phyloP scores from a whole-genome alignment of 2,329 filamentous ascomycete species.

The Penicillium carneum region DNA sequence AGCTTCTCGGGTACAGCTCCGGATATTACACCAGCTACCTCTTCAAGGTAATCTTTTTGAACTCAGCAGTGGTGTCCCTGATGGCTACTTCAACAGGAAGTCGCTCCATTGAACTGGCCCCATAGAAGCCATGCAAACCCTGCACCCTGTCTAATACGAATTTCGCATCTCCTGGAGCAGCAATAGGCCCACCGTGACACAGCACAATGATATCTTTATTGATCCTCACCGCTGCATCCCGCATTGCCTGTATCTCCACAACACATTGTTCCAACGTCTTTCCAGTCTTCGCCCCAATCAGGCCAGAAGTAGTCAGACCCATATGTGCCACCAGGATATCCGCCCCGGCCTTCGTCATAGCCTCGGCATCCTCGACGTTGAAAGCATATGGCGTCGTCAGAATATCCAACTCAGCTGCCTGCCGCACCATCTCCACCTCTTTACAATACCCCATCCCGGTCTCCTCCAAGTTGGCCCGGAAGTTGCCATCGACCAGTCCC shows the following conservation, averaged over 20 bases:
- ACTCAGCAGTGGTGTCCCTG: conserved; percentile 62
- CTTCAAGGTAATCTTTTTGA: conserved; percentile 52
- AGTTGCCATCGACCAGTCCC: conserved; percentile 72
- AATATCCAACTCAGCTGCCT: conserved; percentile 63
- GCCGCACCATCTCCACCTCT: conserved; percentile 74
- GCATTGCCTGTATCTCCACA: not conserved
- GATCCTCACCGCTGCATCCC: conserved; percentile 1
- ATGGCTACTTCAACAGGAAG: conserved; percentile 73
- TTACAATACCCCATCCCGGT: conserved; percentile 73
- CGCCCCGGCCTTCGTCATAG: conserved; percentile 5
- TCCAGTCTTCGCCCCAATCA: conserved; percentile 1
- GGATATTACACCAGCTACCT: not conserved
- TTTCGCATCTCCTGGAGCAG: conserved; percentile 67
- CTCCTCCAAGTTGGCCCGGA: conserved; percentile 72
- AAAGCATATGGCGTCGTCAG: conserved; percentile 48
- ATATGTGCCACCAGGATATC: conserved; percentile 7
- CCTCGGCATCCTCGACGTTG: conserved; percentile 1
- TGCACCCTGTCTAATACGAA: conserved; percentile 67
- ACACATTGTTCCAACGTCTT: conserved; percentile 4
- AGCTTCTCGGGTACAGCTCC: not conserved
- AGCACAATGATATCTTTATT: conserved; percentile 53
- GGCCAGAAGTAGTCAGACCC: conserved; percentile 5
- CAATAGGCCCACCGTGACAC: conserved; percentile 75
- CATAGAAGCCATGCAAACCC: conserved; percentile 75
- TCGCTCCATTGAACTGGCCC: conserved; percentile 72